Evolutionary conservation across 768 basidiomycete species (phyloP).

Genomic region (Agrocybe chaxingu): DNA sequence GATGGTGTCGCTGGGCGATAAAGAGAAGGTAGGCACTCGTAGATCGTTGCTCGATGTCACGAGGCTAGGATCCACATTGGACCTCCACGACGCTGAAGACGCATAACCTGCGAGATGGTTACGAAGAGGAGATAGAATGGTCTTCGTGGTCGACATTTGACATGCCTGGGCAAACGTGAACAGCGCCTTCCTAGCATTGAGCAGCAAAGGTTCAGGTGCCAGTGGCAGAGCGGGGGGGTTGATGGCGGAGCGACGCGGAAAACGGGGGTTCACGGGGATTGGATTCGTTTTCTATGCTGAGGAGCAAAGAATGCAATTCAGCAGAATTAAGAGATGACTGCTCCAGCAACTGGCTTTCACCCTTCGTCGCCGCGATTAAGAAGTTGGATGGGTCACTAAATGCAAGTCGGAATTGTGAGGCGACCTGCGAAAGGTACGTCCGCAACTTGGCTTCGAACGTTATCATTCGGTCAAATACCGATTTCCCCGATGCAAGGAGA

Average conservation of each 20-base stretch:
- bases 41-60: conserved; percentile 51
- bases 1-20: conserved; percentile 86
- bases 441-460: conserved; percentile 72
- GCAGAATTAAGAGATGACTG: conserved; percentile 84
- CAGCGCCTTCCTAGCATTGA: conserved; percentile 51
- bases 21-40: conserved; percentile 86
- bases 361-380: conserved; percentile 57
- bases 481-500: conserved; percentile 76
- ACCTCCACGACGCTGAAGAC: conserved; percentile 62
- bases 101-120: conserved; percentile 73
- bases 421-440: conserved; percentile 53
- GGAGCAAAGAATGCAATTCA: conserved; percentile 65
- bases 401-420: conserved; percentile 55
- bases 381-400: conserved; percentile 51
- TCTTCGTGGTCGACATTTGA: conserved; percentile 76
- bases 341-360: conserved; percentile 69
- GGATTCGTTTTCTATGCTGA: conserved; percentile 45
- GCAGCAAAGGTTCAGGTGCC: conserved; percentile 42
- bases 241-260: conserved; percentile 28
- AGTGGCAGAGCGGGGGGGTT: conserved; percentile 20
- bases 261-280: conserved; percentile 22
- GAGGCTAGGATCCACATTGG: conserved; percentile 45
- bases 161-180: conserved; percentile 66
- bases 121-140: conserved; percentile 80
- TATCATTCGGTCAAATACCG: conserved; percentile 63